Conservation (phyloP, 805 yeast genomes). For the Tetrapisispora iriomotensis region DNA sequence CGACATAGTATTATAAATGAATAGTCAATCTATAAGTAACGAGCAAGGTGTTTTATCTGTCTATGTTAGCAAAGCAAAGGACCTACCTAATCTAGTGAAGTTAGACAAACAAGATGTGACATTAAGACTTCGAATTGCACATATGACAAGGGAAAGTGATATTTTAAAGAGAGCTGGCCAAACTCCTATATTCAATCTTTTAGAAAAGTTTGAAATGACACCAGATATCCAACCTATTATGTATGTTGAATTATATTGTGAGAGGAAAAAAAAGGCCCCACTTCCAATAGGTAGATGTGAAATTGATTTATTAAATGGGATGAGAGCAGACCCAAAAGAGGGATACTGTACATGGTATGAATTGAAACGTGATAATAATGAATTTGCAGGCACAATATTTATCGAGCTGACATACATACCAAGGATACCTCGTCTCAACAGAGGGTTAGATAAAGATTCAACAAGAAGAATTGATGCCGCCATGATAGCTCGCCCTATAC, state of each 20-base stretch:
- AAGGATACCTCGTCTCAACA: slow-evolving; percentile 10
- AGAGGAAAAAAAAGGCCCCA: slow-evolving; percentile 83
- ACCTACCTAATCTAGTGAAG: slow-evolving; percentile 75
- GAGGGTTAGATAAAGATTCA: slow-evolving; percentile 7
- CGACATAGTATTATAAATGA: background rate
- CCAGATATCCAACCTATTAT: slow-evolving; percentile 54
- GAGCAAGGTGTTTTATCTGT: slow-evolving; percentile 51
- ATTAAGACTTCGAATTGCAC: slow-evolving; percentile 71
- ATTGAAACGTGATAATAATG: slow-evolving; percentile 46
- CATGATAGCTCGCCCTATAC: slow-evolving; percentile 24
- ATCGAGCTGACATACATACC: slow-evolving; percentile 91
- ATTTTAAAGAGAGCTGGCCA: slow-evolving; percentile 86
- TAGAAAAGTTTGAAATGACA: slow-evolving; percentile 55
- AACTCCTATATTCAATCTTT: slow-evolving; percentile 80
- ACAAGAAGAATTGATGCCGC: slow-evolving; percentile 19
- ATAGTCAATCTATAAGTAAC: slow-evolving; percentile 24
- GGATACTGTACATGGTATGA: slow-evolving; percentile 85
- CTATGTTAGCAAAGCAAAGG: slow-evolving; percentile 71
- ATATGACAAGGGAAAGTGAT: slow-evolving; percentile 69
- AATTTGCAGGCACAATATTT: slow-evolving; percentile 80
- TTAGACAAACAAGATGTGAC: slow-evolving; percentile 93
- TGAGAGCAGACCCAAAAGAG: slow-evolving; percentile 52
- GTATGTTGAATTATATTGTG: slow-evolving; percentile 51
- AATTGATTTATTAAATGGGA: slow-evolving; percentile 66
- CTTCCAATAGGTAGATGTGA: slow-evolving; percentile 76